A percentile compares a stretch with the other conserved stretches of the same genome.
Conservation (phyloP, 257 asterid species). For the Catharanthus roseus region DNA sequence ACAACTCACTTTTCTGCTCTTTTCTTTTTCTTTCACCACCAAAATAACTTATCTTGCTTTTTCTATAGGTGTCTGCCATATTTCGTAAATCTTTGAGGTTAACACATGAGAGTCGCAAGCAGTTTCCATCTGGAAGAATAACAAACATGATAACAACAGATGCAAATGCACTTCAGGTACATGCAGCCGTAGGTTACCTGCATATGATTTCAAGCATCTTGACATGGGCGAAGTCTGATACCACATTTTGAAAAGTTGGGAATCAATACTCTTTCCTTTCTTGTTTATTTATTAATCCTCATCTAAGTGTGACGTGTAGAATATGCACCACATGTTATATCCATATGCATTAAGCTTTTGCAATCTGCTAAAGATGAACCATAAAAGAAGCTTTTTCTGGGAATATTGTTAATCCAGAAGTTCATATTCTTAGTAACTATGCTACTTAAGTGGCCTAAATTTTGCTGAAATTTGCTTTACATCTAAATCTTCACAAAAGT, state of each 20-base stretch:
- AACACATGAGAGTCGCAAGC: slow-evolving; percentile 92
- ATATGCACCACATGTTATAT: background rate
- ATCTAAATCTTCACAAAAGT: background rate
- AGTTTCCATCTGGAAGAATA: slow-evolving; percentile 77
- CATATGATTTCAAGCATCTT: background rate
- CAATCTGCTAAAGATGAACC: background rate
- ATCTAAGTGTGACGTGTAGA: background rate
- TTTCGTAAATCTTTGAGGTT: slow-evolving; percentile 82
- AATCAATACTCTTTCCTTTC: background rate
- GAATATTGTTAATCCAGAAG: background rate
- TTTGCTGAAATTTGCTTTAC: background rate
- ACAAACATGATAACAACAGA: slow-evolving; percentile 95
- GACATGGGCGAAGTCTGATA: background rate
- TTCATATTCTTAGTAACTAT: background rate
- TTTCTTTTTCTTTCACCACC: background rate
- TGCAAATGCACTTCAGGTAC: slow-evolving; percentile 89
- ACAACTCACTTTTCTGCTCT: background rate
- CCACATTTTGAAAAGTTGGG: background rate
- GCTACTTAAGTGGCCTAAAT: background rate
- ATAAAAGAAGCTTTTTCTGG: background rate
- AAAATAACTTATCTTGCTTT: background rate
- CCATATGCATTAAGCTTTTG: background rate
- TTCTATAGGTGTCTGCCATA: slow-evolving; percentile 73
- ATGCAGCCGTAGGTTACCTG: slow-evolving; percentile 12
- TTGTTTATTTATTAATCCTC: background rate